Evolutionary conservation across 305 asterid species (phyloP).

Genomic region (Solanum hybrid): DNA sequence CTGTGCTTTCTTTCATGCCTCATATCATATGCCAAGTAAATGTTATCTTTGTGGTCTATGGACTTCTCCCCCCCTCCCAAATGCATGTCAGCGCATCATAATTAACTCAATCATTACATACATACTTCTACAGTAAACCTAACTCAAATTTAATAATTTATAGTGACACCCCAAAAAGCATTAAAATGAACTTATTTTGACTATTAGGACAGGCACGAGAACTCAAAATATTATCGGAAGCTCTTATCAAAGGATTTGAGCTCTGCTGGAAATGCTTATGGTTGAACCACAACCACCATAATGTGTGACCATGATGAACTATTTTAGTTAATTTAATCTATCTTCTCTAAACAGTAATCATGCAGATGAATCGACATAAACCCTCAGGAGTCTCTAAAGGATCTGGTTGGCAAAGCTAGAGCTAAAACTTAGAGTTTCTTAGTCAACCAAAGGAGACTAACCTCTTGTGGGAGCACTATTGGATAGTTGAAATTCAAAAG

Average conservation of each 20-base stretch:
- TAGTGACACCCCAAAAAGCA: background rate
- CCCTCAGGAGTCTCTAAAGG: background rate
- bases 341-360: background rate
- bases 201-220: background rate
- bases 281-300: background rate
- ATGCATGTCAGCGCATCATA: background rate
- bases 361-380: background rate
- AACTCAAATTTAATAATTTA: background rate
- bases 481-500: background rate
- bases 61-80: background rate
- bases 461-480: background rate
- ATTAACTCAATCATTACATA: background rate
- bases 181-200: background rate
- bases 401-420: background rate
- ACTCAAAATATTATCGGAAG: background rate
- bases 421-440: background rate
- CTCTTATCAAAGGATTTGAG: background rate
- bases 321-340: background rate
- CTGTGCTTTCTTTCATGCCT: no score
- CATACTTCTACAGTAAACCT: background rate
- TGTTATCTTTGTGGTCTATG: no score
- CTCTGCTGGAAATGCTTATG: background rate
- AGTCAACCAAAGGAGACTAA: background rate
- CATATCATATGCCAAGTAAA: no score
- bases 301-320: background rate